Evolutionary conservation across 371 early-diverging fungal genomes (phyloP), one percentile per base, ranked within the genome.

Genomic region (Syncephalis plumigaleata): DNA sequence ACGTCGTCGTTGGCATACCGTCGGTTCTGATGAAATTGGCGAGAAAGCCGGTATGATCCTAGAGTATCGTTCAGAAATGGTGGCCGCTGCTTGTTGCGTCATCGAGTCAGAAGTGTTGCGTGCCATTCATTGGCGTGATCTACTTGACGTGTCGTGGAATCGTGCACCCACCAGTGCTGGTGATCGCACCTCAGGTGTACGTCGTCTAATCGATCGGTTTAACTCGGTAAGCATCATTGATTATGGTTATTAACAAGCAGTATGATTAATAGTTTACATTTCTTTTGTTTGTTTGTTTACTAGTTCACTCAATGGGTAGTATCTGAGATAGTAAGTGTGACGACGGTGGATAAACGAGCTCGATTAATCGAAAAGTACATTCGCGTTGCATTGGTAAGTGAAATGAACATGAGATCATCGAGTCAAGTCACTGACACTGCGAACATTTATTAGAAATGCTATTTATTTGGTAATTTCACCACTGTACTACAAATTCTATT

Each of bases 301-400:
- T 51, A 68, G 66, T 58, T 57, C 1, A 76, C 78, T 48, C 77
- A 72, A 37, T 82, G 83, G 82, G 81, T 79, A 0, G 67, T 76
- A 1, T 71, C 77, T 21, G 79, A 78, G 50, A 73, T 84, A 38
- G 63, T 81, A 15, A 58, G 65, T 37, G 68, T 76, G 8, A 63
- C 53, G 1, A 57, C 64, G 13, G 21, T 71, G 23, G 70, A 76
- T 5, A 56, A 65, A 37, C 65, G 83, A 16, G 79, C 64, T n/a
- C 64, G 59, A 18, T 65, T 81, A 9, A 65, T 82, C 13, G 82
- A 82, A 53, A 78, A 75, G 50, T 73, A 79, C 36, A 84, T 84
- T 46, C 70, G 78, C 23, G 57, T 84, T 17, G 83, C 81, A 1
- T 71, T 73, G 57, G 76, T 72, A 64, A 52, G 53, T 24, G 25